Conservation (phyloP, 2,329 filamentous ascomycete species). For the Trichoderma lentiforme region DNA sequence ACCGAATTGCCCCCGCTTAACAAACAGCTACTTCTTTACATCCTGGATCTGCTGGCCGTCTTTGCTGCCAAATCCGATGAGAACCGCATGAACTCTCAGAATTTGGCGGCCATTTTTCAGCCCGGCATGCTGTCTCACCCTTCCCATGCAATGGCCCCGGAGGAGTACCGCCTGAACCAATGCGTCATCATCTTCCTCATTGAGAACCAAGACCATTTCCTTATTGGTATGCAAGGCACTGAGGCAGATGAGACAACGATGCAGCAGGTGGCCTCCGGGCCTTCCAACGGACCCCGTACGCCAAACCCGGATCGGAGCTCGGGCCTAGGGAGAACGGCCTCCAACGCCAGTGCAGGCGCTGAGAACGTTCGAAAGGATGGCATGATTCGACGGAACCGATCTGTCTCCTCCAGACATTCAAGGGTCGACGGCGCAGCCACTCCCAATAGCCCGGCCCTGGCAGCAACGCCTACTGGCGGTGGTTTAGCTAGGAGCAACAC, state of each 20-base stretch:
- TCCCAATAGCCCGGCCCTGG: constrained; percentile 60
- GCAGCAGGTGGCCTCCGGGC: constrained; percentile 65
- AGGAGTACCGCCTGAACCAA: constrained; percentile 92
- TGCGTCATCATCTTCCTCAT: constrained; percentile 97
- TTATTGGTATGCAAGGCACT: constrained; percentile 98
- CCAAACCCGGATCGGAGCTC: constrained; percentile 51
- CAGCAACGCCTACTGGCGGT: constrained; percentile 54
- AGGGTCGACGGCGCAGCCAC: constrained; percentile 69
- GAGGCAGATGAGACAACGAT: constrained; percentile 82
- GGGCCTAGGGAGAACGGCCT: constrained; percentile 62
- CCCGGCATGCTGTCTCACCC: constrained; percentile 95
- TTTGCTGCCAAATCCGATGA: constrained; percentile 96
- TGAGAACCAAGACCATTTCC: constrained; percentile 96
- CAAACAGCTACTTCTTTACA: constrained; percentile 89
- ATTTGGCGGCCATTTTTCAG: constrained; percentile 95
- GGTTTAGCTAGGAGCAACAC: constrained; percentile 74
- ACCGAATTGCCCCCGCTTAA: constrained; percentile 91
- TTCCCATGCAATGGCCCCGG: constrained; percentile 88
- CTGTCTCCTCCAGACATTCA: constrained; percentile 85
- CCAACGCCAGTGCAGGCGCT: constrained; percentile 82
- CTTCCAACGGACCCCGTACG: constrained; percentile 46
- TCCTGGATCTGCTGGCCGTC: constrained; percentile 90
- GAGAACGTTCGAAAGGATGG: constrained; percentile 82
- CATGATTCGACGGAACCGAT: constrained; percentile 80
- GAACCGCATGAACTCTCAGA: constrained; percentile 95